A percentile compares a stretch with the other conserved stretches of the same genome.
These are phyloP conservation scores for Sclerotinia trifoliorum DNA, from an alignment of 2,329 filamentous ascomycete genomes.

Conservation along the genomic window DNA sequence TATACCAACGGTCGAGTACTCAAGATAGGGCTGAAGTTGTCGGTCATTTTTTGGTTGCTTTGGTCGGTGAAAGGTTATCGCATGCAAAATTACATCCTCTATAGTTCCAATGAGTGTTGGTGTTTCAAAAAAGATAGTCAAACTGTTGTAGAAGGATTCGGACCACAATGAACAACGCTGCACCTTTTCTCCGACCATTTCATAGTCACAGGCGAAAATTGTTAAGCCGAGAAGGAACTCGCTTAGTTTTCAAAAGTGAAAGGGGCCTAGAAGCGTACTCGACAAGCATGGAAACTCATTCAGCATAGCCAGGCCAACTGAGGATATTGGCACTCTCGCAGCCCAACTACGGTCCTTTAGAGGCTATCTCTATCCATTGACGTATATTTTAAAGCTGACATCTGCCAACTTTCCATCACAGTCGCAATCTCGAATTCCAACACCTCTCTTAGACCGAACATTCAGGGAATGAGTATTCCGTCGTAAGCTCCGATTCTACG, in stretches of 20 bases:
- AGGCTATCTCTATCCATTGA: constrained; percentile 5
- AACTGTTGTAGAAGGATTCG: neutral
- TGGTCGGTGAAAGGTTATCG: constrained; percentile 13
- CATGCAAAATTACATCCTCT: neutral
- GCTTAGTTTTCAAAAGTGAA: neutral
- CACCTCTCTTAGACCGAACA: neutral
- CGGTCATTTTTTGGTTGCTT: neutral
- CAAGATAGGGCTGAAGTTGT: neutral
- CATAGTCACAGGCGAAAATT: neutral
- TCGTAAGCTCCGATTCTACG: neutral
- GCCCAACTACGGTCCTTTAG: neutral
- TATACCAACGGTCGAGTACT: too few species aligned
- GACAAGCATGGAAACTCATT: neutral
- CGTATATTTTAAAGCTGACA: constrained; percentile 13
- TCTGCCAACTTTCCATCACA: neutral
- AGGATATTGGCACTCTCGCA: neutral
- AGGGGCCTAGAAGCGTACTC: neutral
- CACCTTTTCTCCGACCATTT: constrained; percentile 1
- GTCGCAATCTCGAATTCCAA: neutral
- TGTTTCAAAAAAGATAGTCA: constrained; percentile 7
- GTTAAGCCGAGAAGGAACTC: neutral
- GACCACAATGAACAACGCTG: neutral
- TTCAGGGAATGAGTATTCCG: neutral
- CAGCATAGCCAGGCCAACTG: neutral
- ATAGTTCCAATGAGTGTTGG: neutral